Evolutionary conservation across 331 rosid genomes (phyloP).

Genomic region (Rosa hybrid): DNA sequence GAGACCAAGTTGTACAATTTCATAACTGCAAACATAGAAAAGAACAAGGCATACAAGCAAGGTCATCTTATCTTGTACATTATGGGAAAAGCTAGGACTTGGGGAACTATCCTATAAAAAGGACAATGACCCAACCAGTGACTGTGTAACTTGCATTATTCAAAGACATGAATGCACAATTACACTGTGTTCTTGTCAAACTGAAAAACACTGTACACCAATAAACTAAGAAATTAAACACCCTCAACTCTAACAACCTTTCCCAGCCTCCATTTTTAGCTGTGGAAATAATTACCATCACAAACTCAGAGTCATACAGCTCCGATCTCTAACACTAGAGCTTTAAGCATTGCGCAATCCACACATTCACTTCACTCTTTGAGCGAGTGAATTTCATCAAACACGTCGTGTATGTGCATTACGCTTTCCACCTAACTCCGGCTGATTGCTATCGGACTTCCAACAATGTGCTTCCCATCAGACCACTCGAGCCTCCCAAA

Average conservation of each 20-base stretch:
- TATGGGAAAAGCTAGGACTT: neutral
- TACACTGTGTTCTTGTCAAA: neutral
- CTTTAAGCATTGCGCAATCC: slow-evolving; percentile 21
- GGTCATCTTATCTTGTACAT: neutral
- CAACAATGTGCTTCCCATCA: slow-evolving; percentile 47
- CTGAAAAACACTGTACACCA: neutral
- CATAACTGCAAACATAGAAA: neutral
- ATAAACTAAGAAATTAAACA: neutral
- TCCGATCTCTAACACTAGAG: neutral
- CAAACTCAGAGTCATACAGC: neutral
- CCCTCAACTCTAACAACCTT: neutral
- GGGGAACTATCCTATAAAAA: neutral
- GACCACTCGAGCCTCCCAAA: slow-evolving; percentile 50
- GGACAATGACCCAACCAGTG: neutral
- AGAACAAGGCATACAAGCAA: neutral
- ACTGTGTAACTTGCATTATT: neutral
- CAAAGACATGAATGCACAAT: neutral
- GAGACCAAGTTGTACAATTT: neutral
- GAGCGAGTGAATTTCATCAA: slow-evolving; percentile 35
- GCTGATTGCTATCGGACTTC: slow-evolving; percentile 44
- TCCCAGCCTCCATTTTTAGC: neutral
- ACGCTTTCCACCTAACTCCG: slow-evolving; percentile 24
- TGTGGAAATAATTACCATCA: neutral
- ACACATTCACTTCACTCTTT: slow-evolving; percentile 43
- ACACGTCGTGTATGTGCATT: neutral